phyloP scores from a whole-genome alignment of 164 flowering plant genomes.

The Berberis thunbergii region DNA sequence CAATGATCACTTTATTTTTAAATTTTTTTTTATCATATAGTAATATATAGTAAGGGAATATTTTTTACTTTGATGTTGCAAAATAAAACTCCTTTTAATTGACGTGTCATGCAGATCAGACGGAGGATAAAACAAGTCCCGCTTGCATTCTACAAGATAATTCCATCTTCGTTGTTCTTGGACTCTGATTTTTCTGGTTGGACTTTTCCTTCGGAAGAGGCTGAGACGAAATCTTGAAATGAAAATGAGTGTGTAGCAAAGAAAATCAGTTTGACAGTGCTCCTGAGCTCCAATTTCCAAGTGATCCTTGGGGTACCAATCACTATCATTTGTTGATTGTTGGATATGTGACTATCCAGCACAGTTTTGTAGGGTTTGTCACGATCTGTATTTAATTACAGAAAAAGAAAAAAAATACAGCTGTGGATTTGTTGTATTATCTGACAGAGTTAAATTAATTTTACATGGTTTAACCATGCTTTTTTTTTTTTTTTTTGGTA shows the following conservation, averaged over 20 bases:
- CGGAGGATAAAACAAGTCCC: conserved; percentile 86
- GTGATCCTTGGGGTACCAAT: no score
- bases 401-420: no score
- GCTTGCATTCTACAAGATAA: conserved; percentile 66
- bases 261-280: no score
- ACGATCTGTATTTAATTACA: no score
- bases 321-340: no score
- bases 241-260: conserved; percentile 1
- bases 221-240: not conserved
- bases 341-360: no score
- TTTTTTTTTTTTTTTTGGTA: no score
- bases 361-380: no score
- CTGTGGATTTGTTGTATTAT: no score
- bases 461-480: no score
- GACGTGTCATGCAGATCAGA: conserved; percentile 41
- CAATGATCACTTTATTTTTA: not conserved
- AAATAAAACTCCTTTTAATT: not conserved
- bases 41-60: not conserved
- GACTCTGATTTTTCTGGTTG: conserved; percentile 79
- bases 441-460: no score
- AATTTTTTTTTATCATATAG: not conserved
- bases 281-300: no score
- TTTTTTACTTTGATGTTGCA: not conserved
- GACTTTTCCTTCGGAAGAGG: conserved; percentile 37
- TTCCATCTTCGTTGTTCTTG: conserved; percentile 60